These are phyloP conservation scores for Hypoxylon sp. DNA, from an alignment of 2,329 filamentous ascomycete genomes.

Conservation along the genomic window DNA sequence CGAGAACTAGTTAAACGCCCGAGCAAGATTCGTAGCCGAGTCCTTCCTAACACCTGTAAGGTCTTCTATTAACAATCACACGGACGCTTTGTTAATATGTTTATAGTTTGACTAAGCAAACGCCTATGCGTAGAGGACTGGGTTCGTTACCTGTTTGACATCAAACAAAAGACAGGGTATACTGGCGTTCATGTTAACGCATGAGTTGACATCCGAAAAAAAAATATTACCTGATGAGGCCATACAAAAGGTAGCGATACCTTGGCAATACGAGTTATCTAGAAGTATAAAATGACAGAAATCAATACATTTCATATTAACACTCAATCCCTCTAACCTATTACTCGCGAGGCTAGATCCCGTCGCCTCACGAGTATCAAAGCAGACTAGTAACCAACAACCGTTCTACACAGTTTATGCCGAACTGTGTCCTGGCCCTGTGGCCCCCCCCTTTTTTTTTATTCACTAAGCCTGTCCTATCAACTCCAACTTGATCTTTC, in stretches of 20 bases:
- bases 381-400: neutral
- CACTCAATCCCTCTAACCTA: slow-evolving; percentile 1
- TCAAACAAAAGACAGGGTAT: slow-evolving; percentile 12
- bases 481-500: neutral
- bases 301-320: slow-evolving; percentile 19
- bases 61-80: slow-evolving; percentile 1
- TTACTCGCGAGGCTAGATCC: neutral
- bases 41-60: slow-evolving; percentile 95
- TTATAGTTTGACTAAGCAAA: slow-evolving; percentile 44
- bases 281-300: slow-evolving; percentile 31
- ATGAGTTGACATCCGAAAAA: slow-evolving; percentile 33
- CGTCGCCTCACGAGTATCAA: neutral
- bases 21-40: slow-evolving; percentile 97
- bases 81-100: slow-evolving; percentile 14
- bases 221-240: slow-evolving; percentile 14
- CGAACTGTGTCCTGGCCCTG: neutral
- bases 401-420: neutral
- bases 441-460: neutral
- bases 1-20: slow-evolving; percentile 84
- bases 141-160: slow-evolving; percentile 2
- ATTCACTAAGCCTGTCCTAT: neutral
- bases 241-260: slow-evolving; percentile 11
- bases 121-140: neutral
- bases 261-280: slow-evolving; percentile 18
- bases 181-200: slow-evolving; percentile 26